These are phyloP conservation scores for Panicum miliaceum DNA, from an alignment of 176 grass and related monocot species.

Conservation along the genomic window DNA sequence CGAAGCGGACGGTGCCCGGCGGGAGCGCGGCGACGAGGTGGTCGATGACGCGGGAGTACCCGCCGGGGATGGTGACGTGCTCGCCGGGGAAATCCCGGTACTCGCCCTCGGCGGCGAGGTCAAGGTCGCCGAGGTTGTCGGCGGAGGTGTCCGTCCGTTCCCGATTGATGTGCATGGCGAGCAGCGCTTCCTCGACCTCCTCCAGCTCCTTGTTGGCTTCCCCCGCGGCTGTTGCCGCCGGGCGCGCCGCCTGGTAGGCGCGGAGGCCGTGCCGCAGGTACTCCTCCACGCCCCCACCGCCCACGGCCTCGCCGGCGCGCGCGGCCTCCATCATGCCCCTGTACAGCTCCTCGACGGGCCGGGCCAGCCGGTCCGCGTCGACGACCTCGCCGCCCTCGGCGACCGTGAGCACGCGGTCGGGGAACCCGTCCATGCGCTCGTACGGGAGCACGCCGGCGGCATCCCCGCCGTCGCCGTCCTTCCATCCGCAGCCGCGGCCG, in stretches of 20 bases:
- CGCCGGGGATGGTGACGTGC: conserved; percentile 77
- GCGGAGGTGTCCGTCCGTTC: conserved; percentile 74
- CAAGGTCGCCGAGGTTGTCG: conserved; percentile 61
- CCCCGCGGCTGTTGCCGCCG: background rate
- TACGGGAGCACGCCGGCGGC: conserved; percentile 27
- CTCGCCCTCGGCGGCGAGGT: conserved; percentile 82
- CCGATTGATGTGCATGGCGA: conserved; percentile 65
- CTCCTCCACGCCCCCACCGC: conserved; percentile 37
- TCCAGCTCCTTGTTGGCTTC: conserved; percentile 26
- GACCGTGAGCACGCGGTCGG: conserved; percentile 62
- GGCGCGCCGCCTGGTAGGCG: conserved; percentile 51
- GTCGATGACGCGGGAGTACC: conserved; percentile 72
- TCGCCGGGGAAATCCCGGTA: conserved; percentile 87
- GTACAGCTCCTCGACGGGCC: conserved; percentile 61
- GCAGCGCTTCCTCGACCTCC: conserved; percentile 67
- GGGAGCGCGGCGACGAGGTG: conserved; percentile 58
- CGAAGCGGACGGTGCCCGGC: conserved; percentile 51
- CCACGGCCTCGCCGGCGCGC: conserved; percentile 49
- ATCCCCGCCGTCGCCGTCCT: background rate
- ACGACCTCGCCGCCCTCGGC: conserved; percentile 69
- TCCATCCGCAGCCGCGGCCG: background rate
- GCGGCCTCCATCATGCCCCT: conserved; percentile 69
- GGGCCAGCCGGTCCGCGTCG: conserved; percentile 51
- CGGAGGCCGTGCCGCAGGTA: conserved; percentile 69
- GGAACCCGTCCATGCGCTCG: conserved; percentile 93